Evolutionary conservation across 164 flowering plant species (phyloP), one percentile per base, ranked within the genome.

Genomic region (Amborella trichopoda): DNA sequence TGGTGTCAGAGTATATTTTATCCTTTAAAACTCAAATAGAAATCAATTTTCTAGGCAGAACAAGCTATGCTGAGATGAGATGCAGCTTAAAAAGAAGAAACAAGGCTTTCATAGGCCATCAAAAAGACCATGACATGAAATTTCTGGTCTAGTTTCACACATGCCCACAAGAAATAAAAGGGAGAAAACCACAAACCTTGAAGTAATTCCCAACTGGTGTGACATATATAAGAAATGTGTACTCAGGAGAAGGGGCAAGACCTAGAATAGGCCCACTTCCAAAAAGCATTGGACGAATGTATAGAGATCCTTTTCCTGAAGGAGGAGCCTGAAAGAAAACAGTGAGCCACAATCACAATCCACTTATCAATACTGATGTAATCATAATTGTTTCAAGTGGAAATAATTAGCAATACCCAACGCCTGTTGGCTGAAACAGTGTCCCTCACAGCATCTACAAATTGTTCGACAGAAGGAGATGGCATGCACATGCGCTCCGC

Each of bases 401-500:
- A 37, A 37, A 37, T 1, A 1, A 4, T 5, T 37, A 4, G 19
- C 0, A 19, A 38, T 72, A 87, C 99, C 95, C 95, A 91, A 17
- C 78, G 82, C 48, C 65, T 75, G 59, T 91, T 87, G 0, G 94
- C 86, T 0, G 68, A 33, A 19, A 68, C 84, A 3, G 73, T 87
- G 60, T 74, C 75, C 65, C 77, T 91, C 5, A 91, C 76, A 9
- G 96, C 96, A 44, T 73, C 65, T 5, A 84, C 64, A 45, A 91
- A 91, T 46, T 87, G 96, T 10, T 78, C 65, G 20, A 72, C 45
- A 2, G 99, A 74, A 18, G 99, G 99, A 0, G 81, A 74, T 0
- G 75, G 84, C 99, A 91, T 87, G 71, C 96, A 84, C 82, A 91
- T 62, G 42, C 96, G 68, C 37, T 82, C 82, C 1, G 99, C 95